A percentile compares a stretch with the other conserved stretches of the same genome.
These are phyloP conservation scores for Yamadazyma endophytica DNA, from an alignment of 805 yeast genomes.

Conservation along the genomic window DNA sequence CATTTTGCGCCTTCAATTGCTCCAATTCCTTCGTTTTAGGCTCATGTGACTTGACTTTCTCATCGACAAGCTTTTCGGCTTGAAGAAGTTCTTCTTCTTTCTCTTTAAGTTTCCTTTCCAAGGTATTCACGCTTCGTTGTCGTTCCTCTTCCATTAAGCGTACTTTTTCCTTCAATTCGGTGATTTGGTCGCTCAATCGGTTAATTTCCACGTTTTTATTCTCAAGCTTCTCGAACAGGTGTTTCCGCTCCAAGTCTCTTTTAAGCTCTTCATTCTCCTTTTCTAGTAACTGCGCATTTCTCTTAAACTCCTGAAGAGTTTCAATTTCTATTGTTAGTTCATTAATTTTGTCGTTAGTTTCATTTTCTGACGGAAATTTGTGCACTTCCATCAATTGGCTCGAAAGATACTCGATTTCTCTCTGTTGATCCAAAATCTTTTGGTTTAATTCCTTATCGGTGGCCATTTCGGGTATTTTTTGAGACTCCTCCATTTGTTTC, in stretches of 20 bases:
- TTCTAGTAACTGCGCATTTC: slow-evolving; percentile 7
- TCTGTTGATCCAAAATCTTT: slow-evolving; percentile 5
- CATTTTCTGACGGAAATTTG: slow-evolving; percentile 5
- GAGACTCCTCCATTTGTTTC: background rate
- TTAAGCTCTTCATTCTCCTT: slow-evolving; percentile 6
- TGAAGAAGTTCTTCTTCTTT: too few species aligned
- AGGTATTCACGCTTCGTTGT: slow-evolving; percentile 2
- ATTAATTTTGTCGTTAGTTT: slow-evolving; percentile 1
- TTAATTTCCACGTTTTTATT: slow-evolving; percentile 10
- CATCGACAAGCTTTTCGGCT: slow-evolving; percentile 1
- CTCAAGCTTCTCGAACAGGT: slow-evolving; percentile 10
- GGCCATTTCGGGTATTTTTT: background rate
- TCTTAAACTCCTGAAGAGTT: slow-evolving; percentile 1
- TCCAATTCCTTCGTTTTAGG: slow-evolving; percentile 1
- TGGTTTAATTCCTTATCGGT: background rate
- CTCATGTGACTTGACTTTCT: background rate
- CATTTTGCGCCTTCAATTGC: too few species aligned
- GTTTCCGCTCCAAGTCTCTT: slow-evolving; percentile 9
- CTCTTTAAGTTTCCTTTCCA: slow-evolving; percentile 5
- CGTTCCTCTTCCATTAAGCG: slow-evolving; percentile 6
- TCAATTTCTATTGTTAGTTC: slow-evolving; percentile 7
- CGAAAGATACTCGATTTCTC: slow-evolving; percentile 8
- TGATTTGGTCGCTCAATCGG: slow-evolving; percentile 8
- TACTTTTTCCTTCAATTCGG: slow-evolving; percentile 15
- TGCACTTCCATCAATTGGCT: slow-evolving; percentile 8